Conservation (phyloP, 225 moss, liverwort and hornwort species). For the Straminergon stramineum region DNA sequence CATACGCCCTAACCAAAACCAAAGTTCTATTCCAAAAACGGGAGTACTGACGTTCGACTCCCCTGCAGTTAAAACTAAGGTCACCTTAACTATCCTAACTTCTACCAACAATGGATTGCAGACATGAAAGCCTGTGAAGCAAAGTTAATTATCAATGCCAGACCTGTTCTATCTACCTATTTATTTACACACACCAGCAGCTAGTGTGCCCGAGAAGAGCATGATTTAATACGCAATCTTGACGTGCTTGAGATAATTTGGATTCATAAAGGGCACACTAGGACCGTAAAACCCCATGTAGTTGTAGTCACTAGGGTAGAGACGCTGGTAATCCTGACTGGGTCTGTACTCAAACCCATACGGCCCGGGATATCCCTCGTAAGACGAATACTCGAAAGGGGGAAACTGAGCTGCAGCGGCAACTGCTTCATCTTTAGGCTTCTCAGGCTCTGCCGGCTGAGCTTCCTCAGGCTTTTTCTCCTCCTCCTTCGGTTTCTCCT, state of each 20-base stretch:
- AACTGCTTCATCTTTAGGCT: slow-evolving; percentile 6
- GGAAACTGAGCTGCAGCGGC: slow-evolving; percentile 15
- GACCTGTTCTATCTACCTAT: not conserved
- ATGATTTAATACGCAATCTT: slow-evolving; percentile 33
- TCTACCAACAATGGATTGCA: not conserved
- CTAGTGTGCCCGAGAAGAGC: not conserved
- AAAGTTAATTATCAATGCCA: not conserved
- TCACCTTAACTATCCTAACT: not conserved
- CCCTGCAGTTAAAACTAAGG: not conserved
- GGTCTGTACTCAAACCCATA: slow-evolving; percentile 32
- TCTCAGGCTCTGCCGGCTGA: not conserved
- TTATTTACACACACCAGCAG: not conserved
- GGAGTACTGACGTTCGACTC: not conserved
- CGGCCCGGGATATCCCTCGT: slow-evolving; percentile 17
- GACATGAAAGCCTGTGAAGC: not conserved
- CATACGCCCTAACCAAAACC: not conserved
- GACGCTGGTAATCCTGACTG: slow-evolving; percentile 34
- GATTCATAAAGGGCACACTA: slow-evolving; percentile 5
- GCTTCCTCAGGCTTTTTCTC: not conserved
- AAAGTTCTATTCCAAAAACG: not conserved
- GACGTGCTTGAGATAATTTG: slow-evolving; percentile 56
- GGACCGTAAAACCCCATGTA: slow-evolving; percentile 18
- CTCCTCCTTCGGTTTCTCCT: not conserved
- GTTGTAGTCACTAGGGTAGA: slow-evolving; percentile 18
- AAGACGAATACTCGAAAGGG: slow-evolving; percentile 12